phyloP scores from a whole-genome alignment of 1,139 yeast species.

The Suhomyces coccinellae region DNA sequence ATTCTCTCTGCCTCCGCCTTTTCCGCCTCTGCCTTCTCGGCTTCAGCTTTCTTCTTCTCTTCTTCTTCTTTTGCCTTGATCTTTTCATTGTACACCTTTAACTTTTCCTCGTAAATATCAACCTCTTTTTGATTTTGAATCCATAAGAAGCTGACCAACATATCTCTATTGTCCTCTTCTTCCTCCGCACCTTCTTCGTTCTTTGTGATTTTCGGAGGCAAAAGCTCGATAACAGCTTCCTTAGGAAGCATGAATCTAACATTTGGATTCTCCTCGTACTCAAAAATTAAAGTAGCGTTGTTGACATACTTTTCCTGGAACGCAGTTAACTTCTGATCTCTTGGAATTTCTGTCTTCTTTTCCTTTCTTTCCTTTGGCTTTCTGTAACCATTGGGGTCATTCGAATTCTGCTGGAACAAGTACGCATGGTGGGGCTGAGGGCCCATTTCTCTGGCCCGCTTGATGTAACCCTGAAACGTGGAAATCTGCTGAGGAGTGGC shows the following conservation, averaged over 20 bases:
- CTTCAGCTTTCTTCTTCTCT: slow-evolving; percentile 20
- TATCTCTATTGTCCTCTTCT: slow-evolving; percentile 42
- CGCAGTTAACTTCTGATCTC: slow-evolving; percentile 62
- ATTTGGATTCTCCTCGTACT: slow-evolving; percentile 76
- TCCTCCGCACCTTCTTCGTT: slow-evolving; percentile 20
- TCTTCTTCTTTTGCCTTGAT: slow-evolving; percentile 21
- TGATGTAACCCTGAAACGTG: slow-evolving; percentile 77
- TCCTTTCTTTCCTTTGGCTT: slow-evolving; percentile 26
- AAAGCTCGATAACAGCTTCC: slow-evolving; percentile 69
- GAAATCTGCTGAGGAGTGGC: slow-evolving; percentile 72
- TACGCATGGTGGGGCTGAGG: slow-evolving; percentile 49
- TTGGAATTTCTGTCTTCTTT: slow-evolving; percentile 28
- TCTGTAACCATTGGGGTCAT: slow-evolving; percentile 20
- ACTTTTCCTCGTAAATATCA: slow-evolving; percentile 46
- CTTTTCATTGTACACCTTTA: slow-evolving; percentile 27
- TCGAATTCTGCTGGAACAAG: slow-evolving; percentile 22
- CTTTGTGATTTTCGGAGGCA: slow-evolving; percentile 26
- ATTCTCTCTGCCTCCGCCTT: slow-evolving; percentile 22
- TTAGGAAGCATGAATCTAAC: slow-evolving; percentile 76
- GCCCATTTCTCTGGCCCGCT: slow-evolving; percentile 76
- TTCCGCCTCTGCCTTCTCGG: slow-evolving; percentile 20
- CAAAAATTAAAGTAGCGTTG: slow-evolving; percentile 78
- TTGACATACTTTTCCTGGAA: slow-evolving; percentile 70
- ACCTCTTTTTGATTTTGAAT: slow-evolving; percentile 55
- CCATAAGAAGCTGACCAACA: slow-evolving; percentile 65